Conservation (phyloP, 1,139 yeast species). For the Blastobotrys indianensis region DNA sequence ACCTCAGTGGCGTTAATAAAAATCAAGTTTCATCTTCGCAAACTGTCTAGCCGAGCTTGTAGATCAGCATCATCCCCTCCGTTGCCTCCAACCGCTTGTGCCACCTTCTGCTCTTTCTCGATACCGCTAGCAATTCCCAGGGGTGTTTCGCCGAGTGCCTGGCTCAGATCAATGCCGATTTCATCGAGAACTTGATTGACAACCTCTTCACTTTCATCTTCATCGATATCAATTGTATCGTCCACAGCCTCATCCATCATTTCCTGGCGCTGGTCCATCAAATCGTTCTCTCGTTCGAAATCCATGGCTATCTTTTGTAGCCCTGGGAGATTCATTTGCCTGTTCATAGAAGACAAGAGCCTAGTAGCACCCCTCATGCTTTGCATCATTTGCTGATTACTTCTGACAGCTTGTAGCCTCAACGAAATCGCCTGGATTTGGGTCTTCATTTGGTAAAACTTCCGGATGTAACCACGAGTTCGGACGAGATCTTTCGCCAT, state of each 20-base stretch:
- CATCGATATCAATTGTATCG: slow-evolving; percentile 85
- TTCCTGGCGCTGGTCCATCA: slow-evolving; percentile 98
- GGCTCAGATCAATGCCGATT: slow-evolving; percentile 82
- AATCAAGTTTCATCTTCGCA: slow-evolving; percentile 46
- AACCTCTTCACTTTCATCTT: slow-evolving; percentile 86
- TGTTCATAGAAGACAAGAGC: slow-evolving; percentile 78
- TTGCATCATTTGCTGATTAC: slow-evolving; percentile 91
- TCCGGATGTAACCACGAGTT: slow-evolving; percentile 70
- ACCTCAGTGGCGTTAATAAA: not conserved
- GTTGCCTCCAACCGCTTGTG: slow-evolving; percentile 44
- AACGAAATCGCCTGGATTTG: slow-evolving; percentile 91
- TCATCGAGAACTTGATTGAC: slow-evolving; percentile 90
- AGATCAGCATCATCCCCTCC: slow-evolving; percentile 68
- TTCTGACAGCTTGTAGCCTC: slow-evolving; percentile 83
- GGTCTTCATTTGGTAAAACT: slow-evolving; percentile 90
- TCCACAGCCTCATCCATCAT: slow-evolving; percentile 98
- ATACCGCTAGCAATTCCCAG: slow-evolving; percentile 38
- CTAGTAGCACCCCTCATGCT: slow-evolving; percentile 95
- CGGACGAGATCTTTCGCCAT: slow-evolving; percentile 94
- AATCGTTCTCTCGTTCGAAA: slow-evolving; percentile 86
- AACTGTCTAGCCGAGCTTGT: slow-evolving; percentile 81
- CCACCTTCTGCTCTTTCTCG: slow-evolving; percentile 38
- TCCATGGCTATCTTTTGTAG: slow-evolving; percentile 88
- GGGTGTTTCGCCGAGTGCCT: slow-evolving; percentile 63
- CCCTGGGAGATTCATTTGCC: slow-evolving; percentile 85